Evolutionary conservation across 2,329 filamentous ascomycete species (phyloP).

Genomic region (Aspergillus phoenicis): DNA sequence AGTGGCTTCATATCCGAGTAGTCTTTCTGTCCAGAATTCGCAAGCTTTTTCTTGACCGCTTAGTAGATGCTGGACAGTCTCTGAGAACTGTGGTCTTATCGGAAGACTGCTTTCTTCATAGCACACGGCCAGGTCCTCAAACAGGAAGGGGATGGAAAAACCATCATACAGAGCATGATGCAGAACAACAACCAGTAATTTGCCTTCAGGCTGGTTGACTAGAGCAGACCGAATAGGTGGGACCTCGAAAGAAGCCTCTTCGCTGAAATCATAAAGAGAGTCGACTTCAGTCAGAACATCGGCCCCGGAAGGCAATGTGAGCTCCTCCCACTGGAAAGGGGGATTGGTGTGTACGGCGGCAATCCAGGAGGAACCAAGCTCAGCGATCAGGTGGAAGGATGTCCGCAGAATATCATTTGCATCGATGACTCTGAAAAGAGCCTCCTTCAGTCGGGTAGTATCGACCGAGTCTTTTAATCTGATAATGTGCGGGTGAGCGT

Average conservation of each 20-base stretch:
- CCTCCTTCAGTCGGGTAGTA: slow-evolving; percentile 51
- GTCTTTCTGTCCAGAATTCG: slow-evolving; percentile 27
- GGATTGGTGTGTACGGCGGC: slow-evolving; percentile 30
- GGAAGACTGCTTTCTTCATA: slow-evolving; percentile 52
- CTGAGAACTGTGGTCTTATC: slow-evolving; percentile 34
- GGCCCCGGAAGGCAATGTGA: slow-evolving; percentile 17
- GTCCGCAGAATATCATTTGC: slow-evolving; percentile 69
- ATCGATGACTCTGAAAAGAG: slow-evolving; percentile 59
- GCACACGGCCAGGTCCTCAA: slow-evolving; percentile 65
- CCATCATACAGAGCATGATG: slow-evolving; percentile 87
- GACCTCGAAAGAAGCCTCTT: slow-evolving; percentile 23
- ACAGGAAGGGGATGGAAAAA: slow-evolving; percentile 73
- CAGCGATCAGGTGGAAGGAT: slow-evolving; percentile 35
- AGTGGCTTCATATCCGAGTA: slow-evolving; percentile 25
- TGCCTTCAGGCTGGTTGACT: slow-evolving; percentile 30
- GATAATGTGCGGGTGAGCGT: slow-evolving; percentile 75
- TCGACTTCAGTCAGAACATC: slow-evolving; percentile 19
- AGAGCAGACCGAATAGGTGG: slow-evolving; percentile 41
- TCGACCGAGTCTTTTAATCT: slow-evolving; percentile 51
- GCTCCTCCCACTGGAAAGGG: slow-evolving; percentile 25
- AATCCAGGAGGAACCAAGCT: slow-evolving; percentile 28
- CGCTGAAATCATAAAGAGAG: slow-evolving; percentile 19
- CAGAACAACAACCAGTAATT: slow-evolving; percentile 63
- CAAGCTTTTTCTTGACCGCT: slow-evolving; percentile 49
- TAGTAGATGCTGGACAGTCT: slow-evolving; percentile 58